Base-by-base conservation (phyloP, 176 grass and related monocot species). In the Hsuehochloa calcarea region DNA sequence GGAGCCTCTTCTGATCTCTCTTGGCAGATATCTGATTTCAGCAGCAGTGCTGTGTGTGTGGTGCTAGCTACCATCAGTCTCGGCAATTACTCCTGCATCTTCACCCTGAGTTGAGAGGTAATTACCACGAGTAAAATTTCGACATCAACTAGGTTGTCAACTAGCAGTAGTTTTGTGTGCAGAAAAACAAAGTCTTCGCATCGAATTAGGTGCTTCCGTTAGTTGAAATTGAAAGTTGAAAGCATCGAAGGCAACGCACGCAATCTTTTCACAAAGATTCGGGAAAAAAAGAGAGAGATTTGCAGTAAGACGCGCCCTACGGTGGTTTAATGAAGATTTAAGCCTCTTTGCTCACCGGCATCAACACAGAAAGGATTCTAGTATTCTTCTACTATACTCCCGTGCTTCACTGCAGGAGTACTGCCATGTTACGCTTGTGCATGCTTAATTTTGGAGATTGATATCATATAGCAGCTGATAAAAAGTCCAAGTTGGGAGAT, bases 221-320 rank as follows among this genome's bases (percentile, higher is more conserved):
- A 38, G 20, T 55, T 72, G 51, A 59, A 15, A 6, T 60, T 16
- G 31, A 70, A 34, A 64, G 3, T 0, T 25, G 51, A 51, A 51
- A 56, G 26, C 56, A 44, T 46, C 66, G 78, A 10, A 22, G 26
- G 27, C 66, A 82, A 67, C 72, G 73, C 66, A 60, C 66, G 27
- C 65, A 31, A 49, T 56, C 65, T 34, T 22, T 78, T 12, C 38
- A 80, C 39, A 23, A 55, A 82, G 73, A 67, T 59, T 76, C 46
- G 9, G 63, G 72, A 19, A 7, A 46, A 46, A 25, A 75, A 41
- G 29, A 8, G n/a, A 22, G 14, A 45, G 16, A 74, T 85, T 82
- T 79, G 78, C 13, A 15, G 13, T 5, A 49, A 54, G 70, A 55
- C 88, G 70, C 88, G 65, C 20, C 77, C 46, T 64, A 90, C 83